Evolutionary conservation across 345 rosid genomes (phyloP).

Genomic region (Crucihimalaya himalaica): DNA sequence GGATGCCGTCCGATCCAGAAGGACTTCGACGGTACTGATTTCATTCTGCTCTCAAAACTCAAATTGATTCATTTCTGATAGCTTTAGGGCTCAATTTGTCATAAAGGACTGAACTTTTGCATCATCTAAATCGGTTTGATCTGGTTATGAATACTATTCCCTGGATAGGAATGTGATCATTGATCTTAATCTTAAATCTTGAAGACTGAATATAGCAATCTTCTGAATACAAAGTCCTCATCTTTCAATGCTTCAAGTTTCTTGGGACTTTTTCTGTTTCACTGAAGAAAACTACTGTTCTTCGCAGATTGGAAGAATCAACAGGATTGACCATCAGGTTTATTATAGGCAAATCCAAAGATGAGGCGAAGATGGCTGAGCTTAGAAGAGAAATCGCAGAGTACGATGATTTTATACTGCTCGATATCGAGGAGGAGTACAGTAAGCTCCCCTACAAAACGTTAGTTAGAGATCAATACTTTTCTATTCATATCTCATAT

Average conservation of each 20-base stretch:
- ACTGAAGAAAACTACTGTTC: not conserved
- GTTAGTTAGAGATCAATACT: slow-evolving; percentile 52
- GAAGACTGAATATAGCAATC: not conserved
- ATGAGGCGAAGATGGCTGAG: slow-evolving; percentile 59
- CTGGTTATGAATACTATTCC: not conserved
- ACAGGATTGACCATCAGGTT: slow-evolving; percentile 84
- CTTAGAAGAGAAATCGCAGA: slow-evolving; percentile 70
- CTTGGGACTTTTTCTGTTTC: slow-evolving; percentile 1
- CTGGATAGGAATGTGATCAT: not conserved
- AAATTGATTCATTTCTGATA: not conserved
- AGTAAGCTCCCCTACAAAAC: slow-evolving; percentile 99
- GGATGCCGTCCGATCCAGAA: slow-evolving; percentile 88
- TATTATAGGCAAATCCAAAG: slow-evolving; percentile 70
- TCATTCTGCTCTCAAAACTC: slow-evolving; percentile 16
- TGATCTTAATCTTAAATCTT: slow-evolving; percentile 11
- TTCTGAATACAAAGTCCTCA: not conserved
- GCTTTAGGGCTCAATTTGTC: slow-evolving; percentile 13
- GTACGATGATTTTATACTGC: slow-evolving; percentile 81
- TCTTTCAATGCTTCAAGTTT: slow-evolving; percentile 9
- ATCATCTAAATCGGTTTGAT: slow-evolving; percentile 9
- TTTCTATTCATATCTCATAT: not conserved
- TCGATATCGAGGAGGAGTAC: slow-evolving; percentile 94
- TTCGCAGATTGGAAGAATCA: slow-evolving; percentile 78
- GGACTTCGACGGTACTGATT: slow-evolving; percentile 68
- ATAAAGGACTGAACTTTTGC: not conserved